Percentiles rank a stretch among this genome's conserved stretches.
Conservation (phyloP, 2,329 filamentous ascomycete genomes). For the Metarhizium rileyi region DNA sequence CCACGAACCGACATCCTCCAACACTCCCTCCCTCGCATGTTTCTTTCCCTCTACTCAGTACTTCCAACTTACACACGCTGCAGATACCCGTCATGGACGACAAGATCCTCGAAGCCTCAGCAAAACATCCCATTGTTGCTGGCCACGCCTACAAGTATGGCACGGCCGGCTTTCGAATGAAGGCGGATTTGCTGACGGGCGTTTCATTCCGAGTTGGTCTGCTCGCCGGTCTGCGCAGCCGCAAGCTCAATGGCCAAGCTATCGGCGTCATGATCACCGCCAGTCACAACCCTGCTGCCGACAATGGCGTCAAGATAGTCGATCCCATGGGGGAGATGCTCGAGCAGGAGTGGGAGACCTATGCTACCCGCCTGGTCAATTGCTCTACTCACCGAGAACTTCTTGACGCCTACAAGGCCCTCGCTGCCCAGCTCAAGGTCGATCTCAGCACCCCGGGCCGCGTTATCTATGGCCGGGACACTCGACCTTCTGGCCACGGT, state of each 20-base stretch:
- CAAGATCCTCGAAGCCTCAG: slow-evolving; percentile 49
- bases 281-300: slow-evolving; percentile 80
- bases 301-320: slow-evolving; percentile 92
- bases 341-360: slow-evolving; percentile 86
- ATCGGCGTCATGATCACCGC: slow-evolving; percentile 97
- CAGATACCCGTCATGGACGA: slow-evolving; percentile 35
- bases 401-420: slow-evolving; percentile 62
- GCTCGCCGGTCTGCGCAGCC: slow-evolving; percentile 77
- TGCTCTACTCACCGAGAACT: slow-evolving; percentile 65
- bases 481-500: slow-evolving; percentile 79
- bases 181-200: slow-evolving; percentile 73
- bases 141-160: slow-evolving; percentile 53
- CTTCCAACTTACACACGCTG: neutral
- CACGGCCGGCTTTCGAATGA: slow-evolving; percentile 60
- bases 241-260: slow-evolving; percentile 79
- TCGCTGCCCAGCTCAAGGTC: slow-evolving; percentile 68
- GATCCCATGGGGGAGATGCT: slow-evolving; percentile 98
- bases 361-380: slow-evolving; percentile 86
- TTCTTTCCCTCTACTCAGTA: neutral
- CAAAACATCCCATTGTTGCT: slow-evolving; percentile 49
- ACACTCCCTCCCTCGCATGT: too few relatives aligned
- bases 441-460: slow-evolving; percentile 61
- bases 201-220: slow-evolving; percentile 90
- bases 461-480: slow-evolving; percentile 87
- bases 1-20: too few relatives aligned